Evolutionary conservation across 176 grass and related monocot genomes (phyloP), one percentile per base, ranked within the genome.

Genomic region (Elymus sibiricus): DNA sequence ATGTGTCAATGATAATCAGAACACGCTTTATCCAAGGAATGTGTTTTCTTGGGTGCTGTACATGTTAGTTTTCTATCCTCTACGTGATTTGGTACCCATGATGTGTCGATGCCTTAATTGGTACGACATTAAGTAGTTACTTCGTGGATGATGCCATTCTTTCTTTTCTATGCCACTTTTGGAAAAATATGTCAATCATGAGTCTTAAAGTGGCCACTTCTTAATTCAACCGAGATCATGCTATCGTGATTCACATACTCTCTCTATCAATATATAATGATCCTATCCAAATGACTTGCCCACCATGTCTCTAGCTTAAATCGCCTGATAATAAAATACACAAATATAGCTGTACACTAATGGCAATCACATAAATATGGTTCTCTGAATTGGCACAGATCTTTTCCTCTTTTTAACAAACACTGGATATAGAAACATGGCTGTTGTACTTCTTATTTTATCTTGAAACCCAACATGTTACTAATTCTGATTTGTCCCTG

Each of bases 321-420:
- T 62, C 6, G 51, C 69, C 75, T 17, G 60, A 67, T 74, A 11
- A 79, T 74, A 60, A 37, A 70, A 80, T 24, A 53, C 64, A 51
- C 12, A 90, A 69, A 84, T 84, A 73, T 84, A 86, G 71, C 76
- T 87, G 31, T 84, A 83, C 39, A 38, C 83, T 88, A 62, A 93
- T 85, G 78, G 85, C 88, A 75, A 75, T 56, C 89, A 70, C 85
- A 84, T 81, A 75, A 62, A 29, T 85, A 49, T 60, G 34, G 46
- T 37, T 77, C 15, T 86, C 58, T 80, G 65, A 51, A 81, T 75
- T 75, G 31, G 44, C 15, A 37, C 25, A 35, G 0, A 85, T 22
- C 7, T 79, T 74, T 76, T 79, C 7, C 51, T 31, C 24, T 2
- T 76, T 47, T 61, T 34, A 46, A 22, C 47, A 44, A 22, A 65